Conservation (phyloP, 1,139 yeast genomes). For the Hyphopichia khmerensis region DNA sequence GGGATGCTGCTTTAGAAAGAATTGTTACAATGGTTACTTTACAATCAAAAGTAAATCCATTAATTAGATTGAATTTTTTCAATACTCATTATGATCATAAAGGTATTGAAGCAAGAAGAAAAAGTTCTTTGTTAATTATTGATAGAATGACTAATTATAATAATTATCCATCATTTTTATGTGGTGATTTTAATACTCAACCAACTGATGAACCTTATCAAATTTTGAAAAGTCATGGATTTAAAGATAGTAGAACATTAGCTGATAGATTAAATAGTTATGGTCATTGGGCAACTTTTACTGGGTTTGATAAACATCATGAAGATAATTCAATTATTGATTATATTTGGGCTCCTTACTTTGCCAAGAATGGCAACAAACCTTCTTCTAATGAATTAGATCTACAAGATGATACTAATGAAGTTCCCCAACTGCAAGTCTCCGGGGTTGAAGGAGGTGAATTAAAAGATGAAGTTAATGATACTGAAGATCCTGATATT, state of each 20-base stretch:
- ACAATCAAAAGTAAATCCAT: constrained; percentile 19
- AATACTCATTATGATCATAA: constrained; percentile 61
- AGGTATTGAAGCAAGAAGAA: constrained; percentile 47
- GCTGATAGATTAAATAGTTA: constrained; percentile 23
- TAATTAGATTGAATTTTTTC: constrained; percentile 39
- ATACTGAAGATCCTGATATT: neutral
- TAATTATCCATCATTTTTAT: constrained; percentile 39
- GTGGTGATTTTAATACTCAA: constrained; percentile 57
- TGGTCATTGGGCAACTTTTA: constrained; percentile 44
- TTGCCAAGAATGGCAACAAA: constrained; percentile 9
- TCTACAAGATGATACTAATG: constrained; percentile 8
- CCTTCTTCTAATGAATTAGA: neutral
- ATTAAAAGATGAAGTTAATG: neutral
- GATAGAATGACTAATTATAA: constrained; percentile 39
- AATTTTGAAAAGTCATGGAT: constrained; percentile 32
- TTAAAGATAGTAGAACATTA: constrained; percentile 31
- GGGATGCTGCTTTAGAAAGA: constrained; percentile 49
- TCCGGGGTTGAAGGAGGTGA: constrained; percentile 4
- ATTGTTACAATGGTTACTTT: constrained; percentile 40
- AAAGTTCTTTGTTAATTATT: constrained; percentile 48
- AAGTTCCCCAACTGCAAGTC: constrained; percentile 7
- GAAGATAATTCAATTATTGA: constrained; percentile 40
- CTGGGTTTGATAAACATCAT: constrained; percentile 40
- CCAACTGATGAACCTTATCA: constrained; percentile 51
- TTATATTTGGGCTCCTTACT: constrained; percentile 43